phyloP scores from a whole-genome alignment of 2,329 filamentous ascomycete genomes.

The Nannizziopsis arthrosporioides region DNA sequence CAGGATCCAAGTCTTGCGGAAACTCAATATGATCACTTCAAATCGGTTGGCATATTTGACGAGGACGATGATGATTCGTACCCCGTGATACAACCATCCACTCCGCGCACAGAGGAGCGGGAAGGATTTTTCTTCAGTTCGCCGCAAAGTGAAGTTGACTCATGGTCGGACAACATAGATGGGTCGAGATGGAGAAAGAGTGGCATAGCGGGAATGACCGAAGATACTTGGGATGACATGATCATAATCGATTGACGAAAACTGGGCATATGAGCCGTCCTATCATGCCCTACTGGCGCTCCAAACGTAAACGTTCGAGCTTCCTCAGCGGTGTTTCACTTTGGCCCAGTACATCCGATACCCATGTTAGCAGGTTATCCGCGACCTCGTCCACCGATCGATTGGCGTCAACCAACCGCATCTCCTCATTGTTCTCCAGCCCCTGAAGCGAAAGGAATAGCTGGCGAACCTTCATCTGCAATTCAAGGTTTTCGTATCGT shows the following conservation, averaged over 20 bases:
- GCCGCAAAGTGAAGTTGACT: too few species aligned
- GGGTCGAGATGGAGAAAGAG: not conserved
- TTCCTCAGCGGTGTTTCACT: conserved; percentile 26
- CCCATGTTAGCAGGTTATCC: conserved; percentile 25
- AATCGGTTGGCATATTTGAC: too few species aligned
- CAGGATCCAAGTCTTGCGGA: not conserved
- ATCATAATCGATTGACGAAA: not conserved
- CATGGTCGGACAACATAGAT: not conserved
- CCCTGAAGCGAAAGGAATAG: conserved; percentile 52
- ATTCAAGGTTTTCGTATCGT: conserved; percentile 71
- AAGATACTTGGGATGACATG: not conserved
- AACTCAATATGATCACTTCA: not conserved
- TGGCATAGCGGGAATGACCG: not conserved
- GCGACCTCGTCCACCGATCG: conserved; percentile 42
- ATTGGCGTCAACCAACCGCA: conserved; percentile 46
- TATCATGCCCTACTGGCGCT: not conserved
- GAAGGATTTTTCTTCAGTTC: too few species aligned
- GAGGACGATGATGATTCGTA: too few species aligned
- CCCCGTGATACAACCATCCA: too few species aligned
- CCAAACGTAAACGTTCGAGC: conserved; percentile 23
- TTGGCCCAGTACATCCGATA: conserved; percentile 22
- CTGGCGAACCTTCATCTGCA: conserved; percentile 68
- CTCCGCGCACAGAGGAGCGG: too few species aligned
- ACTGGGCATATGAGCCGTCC: not conserved
- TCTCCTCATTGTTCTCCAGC: conserved; percentile 40